A percentile compares a stretch with the other conserved stretches of the same genome.
Conservation (phyloP, 2,329 filamentous ascomycete genomes). For the Monosporascus sp. region DNA sequence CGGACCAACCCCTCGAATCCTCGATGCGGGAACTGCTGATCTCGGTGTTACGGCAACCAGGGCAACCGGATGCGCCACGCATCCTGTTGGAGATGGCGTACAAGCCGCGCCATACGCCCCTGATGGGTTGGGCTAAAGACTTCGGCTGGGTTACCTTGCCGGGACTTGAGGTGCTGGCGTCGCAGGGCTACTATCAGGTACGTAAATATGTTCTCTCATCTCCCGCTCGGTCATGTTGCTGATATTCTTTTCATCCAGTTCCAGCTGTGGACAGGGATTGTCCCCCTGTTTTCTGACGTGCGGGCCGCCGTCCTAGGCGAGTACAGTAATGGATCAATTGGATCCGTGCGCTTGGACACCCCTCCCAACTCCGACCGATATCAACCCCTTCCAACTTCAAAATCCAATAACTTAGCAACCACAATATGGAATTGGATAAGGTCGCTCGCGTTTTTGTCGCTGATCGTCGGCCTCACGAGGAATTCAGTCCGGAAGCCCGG, state of each 20-base stretch:
- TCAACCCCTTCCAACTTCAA: no score
- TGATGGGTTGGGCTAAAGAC: slow-evolving; percentile 78
- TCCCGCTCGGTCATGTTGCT: slow-evolving; percentile 8
- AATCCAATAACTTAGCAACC: no score
- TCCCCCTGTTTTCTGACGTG: slow-evolving; percentile 65
- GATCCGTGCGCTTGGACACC: no score
- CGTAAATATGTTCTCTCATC: slow-evolving; percentile 21
- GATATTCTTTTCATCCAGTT: slow-evolving; percentile 47
- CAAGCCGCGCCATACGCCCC: slow-evolving; percentile 73
- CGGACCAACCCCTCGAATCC: slow-evolving; percentile 74
- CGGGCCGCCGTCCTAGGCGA: slow-evolving; percentile 52
- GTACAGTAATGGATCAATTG: no score
- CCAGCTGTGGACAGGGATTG: slow-evolving; percentile 79
- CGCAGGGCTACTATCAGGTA: slow-evolving; percentile 86
- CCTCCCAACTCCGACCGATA: no score
- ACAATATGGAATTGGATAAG: no score
- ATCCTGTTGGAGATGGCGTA: slow-evolving; percentile 95
- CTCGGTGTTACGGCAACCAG: slow-evolving; percentile 41
- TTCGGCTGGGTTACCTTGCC: slow-evolving; percentile 78
- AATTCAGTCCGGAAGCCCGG: no score
- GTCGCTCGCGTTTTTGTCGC: no score
- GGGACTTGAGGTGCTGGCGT: slow-evolving; percentile 82
- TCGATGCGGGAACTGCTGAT: slow-evolving; percentile 61
- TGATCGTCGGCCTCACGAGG: no score
- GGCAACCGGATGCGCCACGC: slow-evolving; percentile 34